A percentile compares a stretch with the other conserved stretches of the same genome.
phyloP scores from a whole-genome alignment of 768 basidiomycete species.

The Tricholomella constricta region DNA sequence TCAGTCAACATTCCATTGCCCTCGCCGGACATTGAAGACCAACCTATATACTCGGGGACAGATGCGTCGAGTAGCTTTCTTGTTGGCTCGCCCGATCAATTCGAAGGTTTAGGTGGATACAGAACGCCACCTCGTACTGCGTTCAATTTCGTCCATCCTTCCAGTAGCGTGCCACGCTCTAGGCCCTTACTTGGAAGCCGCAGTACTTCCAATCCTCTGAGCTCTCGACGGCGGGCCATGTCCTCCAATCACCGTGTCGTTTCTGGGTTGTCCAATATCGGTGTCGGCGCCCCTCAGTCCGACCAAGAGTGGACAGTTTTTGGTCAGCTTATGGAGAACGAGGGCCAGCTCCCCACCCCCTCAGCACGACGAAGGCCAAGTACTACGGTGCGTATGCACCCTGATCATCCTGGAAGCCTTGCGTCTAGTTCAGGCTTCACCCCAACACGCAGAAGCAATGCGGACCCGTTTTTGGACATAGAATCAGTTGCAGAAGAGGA shows the following conservation, averaged over 20 bases:
- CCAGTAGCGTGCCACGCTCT: constrained; percentile 13
- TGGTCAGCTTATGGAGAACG: constrained; percentile 71
- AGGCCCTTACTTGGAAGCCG: constrained; percentile 19
- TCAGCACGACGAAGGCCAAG: constrained; percentile 11
- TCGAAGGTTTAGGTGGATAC: constrained; percentile 10
- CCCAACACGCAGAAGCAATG: constrained; percentile 5
- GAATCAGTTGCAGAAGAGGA: constrained; percentile 5
- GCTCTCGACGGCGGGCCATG: constrained; percentile 11
- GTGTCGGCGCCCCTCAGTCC: constrained; percentile 12
- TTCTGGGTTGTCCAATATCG: constrained; percentile 17
- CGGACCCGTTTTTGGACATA: constrained; percentile 15
- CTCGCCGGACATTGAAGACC: background rate
- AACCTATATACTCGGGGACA: background rate
- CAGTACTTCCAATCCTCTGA: constrained; percentile 23
- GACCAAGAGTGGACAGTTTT: constrained; percentile 67
- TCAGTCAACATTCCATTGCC: background rate
- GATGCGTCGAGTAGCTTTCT: constrained; percentile 7
- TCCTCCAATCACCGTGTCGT: constrained; percentile 12
- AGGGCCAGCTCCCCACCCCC: constrained; percentile 41
- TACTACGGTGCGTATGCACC: background rate
- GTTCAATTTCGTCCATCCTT: constrained; percentile 1
- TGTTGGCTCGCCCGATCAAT: constrained; percentile 29
- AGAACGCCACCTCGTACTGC: constrained; percentile 4
- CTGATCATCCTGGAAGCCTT: background rate
- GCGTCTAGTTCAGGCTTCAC: background rate